Evolutionary conservation across 208 protist species (phyloP), one percentile per base, ranked within the genome.

Genomic region (Crithidia fasciculata): DNA sequence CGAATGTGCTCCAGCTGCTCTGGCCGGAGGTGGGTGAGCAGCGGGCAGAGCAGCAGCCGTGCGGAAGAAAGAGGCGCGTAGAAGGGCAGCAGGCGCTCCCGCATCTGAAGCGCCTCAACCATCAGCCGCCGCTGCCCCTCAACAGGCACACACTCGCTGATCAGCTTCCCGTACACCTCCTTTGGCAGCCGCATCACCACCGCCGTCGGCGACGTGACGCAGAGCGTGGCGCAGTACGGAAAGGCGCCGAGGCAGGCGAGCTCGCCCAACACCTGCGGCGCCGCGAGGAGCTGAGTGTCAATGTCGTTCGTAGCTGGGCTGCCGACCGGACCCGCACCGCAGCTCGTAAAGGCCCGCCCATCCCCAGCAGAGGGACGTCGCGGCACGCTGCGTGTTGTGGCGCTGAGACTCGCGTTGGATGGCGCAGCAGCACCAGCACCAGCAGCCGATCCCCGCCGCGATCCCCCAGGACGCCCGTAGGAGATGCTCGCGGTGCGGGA

Each of bases 221-320:
- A 73, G 36, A 95, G 62, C 53, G 80, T 58, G 6, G 81, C 82
- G 19, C 78, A 79, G 73, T 76, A 89, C 15, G 86, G 82, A 53
- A 87, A 92, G 37, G 76, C 76, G n/a, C 84, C 87, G 41, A 95
- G 60, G 70, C 80, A 85, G 12, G 82, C 60, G 54, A 79, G 75
- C 74, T 95, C 91, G 8, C 83, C 85, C 4, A 95, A 76, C 65
- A 93, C 84, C 9, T 80, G 63, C 44, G 88, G 88, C 10, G 91
- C 86, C 18, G 59, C 47, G 9, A 93, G 61, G 40, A 69, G 28
- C 37, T 72, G 80, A 37, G 77, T 70, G 37, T 67, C 47, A 18
- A 54, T 53, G n/a, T 72, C 76, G n/a, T 40, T 45, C 0, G 65
- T 13, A 8, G 2, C 6, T 4, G 12, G 12, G 19, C 60, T 10